These are phyloP conservation scores for Phytophthora sansomeana DNA, from an alignment of 352 stramenopile genomes.

Conservation along the genomic window DNA sequence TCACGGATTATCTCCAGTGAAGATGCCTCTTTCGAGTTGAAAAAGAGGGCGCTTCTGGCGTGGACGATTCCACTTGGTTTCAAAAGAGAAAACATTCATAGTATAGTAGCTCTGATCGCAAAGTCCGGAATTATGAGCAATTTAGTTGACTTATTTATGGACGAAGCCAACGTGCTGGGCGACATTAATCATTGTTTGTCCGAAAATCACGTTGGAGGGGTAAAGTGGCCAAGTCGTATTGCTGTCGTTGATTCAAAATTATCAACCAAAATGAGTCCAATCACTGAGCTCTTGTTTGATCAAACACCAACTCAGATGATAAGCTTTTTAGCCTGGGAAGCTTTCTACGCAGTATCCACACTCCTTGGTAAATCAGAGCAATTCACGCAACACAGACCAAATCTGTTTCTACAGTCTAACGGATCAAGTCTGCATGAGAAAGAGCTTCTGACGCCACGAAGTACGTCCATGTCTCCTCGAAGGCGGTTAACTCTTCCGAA, in stretches of 20 bases:
- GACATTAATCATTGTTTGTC: conserved; percentile 13
- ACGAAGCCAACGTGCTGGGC: conserved; percentile 30
- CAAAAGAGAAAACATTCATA: conserved; percentile 1
- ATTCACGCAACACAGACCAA: conserved; percentile 20
- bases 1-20: conserved; percentile 51
- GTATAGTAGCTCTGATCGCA: conserved; percentile 28
- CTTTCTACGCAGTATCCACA: conserved; percentile 40
- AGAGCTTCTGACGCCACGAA: conserved; percentile 30
- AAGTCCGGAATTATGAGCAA: conserved; percentile 40
- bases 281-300: conserved; percentile 32
- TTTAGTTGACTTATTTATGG: conserved; percentile 36
- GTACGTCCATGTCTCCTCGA: conserved; percentile 47
- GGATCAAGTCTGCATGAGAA: conserved; percentile 25
- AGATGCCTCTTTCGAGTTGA: conserved; percentile 45
- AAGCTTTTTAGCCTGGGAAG: conserved; percentile 42
- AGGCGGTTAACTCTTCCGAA: conserved; percentile 59
- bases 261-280: conserved; percentile 24
- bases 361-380: conserved; percentile 38
- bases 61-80: conserved; percentile 43
- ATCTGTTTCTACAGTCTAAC: conserved; percentile 20
- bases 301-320: conserved; percentile 34
- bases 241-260: conserved; percentile 9
- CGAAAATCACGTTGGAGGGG: not conserved
- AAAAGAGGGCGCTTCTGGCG: conserved; percentile 51
- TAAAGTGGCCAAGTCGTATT: not conserved